phyloP scores from a whole-genome alignment of 805 yeast genomes.

The Vanderwaltozyma tropicalis region DNA sequence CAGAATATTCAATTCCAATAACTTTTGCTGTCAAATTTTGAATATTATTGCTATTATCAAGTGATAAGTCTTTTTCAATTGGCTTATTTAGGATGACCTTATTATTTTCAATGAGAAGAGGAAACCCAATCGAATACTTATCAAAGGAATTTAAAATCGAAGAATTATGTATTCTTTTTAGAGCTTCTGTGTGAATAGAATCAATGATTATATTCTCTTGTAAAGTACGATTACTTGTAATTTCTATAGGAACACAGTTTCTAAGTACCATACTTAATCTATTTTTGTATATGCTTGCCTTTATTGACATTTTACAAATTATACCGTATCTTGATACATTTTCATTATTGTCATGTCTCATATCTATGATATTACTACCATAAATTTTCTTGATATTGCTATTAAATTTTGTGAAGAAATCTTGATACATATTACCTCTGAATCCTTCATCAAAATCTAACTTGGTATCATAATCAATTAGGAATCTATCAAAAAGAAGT shows the following conservation, averaged over 20 bases:
- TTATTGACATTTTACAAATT: slow-evolving; percentile 16
- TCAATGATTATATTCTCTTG: background rate
- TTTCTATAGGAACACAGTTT: slow-evolving; percentile 10
- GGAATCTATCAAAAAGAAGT: slow-evolving; percentile 16
- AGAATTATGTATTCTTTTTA: background rate
- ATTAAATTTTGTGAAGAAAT: slow-evolving; percentile 10
- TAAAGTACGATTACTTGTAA: background rate
- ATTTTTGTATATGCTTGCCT: slow-evolving; percentile 11
- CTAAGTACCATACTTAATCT: slow-evolving; percentile 16
- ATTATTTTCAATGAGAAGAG: background rate
- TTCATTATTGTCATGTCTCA: slow-evolving; percentile 5
- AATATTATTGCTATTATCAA: too few species aligned
- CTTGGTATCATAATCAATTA: slow-evolving; percentile 12
- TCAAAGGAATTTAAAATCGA: background rate
- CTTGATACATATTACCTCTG: slow-evolving; percentile 13
- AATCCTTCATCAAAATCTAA: slow-evolving; percentile 12
- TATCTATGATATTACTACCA: slow-evolving; percentile 4
- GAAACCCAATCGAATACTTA: slow-evolving; percentile 1
- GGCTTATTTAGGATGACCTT: too few species aligned
- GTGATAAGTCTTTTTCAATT: too few species aligned
- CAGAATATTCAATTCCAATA: too few species aligned
- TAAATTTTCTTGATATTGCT: slow-evolving; percentile 4
- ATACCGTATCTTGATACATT: slow-evolving; percentile 21
- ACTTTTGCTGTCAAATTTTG: too few species aligned
- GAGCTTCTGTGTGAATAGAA: background rate